These are phyloP conservation scores for Iris macrosiphon DNA, from an alignment of 106 monocot genomes.

Conservation along the genomic window DNA sequence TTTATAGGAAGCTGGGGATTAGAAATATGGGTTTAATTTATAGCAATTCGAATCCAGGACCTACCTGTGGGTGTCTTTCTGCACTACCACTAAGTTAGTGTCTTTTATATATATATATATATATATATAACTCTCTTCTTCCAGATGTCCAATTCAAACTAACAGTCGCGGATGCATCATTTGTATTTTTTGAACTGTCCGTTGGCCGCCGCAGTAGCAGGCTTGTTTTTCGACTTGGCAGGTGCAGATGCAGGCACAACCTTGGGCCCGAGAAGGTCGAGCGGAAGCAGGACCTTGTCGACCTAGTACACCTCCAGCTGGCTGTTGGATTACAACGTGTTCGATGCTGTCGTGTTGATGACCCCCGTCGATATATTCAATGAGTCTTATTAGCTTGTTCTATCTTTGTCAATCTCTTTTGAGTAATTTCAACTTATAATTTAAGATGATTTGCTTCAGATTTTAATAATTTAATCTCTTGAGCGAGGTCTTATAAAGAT, in stretches of 20 bases:
- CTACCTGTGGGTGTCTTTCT: too few relatives aligned
- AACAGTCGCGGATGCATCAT: background rate
- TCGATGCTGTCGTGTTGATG: constrained; percentile 54
- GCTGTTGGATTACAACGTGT: constrained; percentile 44
- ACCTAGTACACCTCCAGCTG: constrained; percentile 72
- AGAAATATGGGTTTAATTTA: too few relatives aligned
- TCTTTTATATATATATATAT: too few relatives aligned
- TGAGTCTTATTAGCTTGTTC: too few relatives aligned
- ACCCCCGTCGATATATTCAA: constrained; percentile 78
- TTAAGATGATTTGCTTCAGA: too few relatives aligned
- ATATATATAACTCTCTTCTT: background rate
- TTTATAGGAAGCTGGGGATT: too few relatives aligned
- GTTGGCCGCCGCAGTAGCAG: background rate
- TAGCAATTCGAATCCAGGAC: too few relatives aligned
- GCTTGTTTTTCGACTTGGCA: constrained; percentile 19
- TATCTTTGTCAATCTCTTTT: too few relatives aligned
- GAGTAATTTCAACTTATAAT: too few relatives aligned
- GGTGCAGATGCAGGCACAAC: constrained; percentile 32
- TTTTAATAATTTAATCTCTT: too few relatives aligned
- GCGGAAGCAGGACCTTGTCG: constrained; percentile 63
- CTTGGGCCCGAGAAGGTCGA: constrained; percentile 34
- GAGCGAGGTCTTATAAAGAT: too few relatives aligned
- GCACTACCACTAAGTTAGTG: too few relatives aligned
- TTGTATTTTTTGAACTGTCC: constrained; percentile 5
- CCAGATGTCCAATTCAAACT: constrained; percentile 1